These are phyloP conservation scores for Penicillium macrosclerotiorum DNA, from an alignment of 495 filamentous ascomycete species.

Conservation along the genomic window DNA sequence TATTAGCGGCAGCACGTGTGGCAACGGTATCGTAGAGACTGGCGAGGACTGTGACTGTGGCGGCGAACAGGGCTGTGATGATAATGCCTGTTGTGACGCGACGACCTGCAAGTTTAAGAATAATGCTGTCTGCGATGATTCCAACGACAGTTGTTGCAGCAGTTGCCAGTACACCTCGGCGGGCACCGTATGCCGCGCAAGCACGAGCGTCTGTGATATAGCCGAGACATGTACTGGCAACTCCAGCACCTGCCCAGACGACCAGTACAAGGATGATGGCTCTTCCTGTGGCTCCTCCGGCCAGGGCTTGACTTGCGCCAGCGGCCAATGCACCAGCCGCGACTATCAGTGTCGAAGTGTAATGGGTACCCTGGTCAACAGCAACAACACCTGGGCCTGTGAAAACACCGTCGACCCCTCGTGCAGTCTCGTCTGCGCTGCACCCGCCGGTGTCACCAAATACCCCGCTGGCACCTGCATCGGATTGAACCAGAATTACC, in stretches of 20 bases:
- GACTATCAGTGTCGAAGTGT: slow-evolving; percentile 85
- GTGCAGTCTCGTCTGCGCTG: slow-evolving; percentile 75
- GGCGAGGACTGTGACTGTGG: slow-evolving; percentile 98
- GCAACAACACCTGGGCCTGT: slow-evolving; percentile 82
- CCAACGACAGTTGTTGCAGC: slow-evolving; percentile 86
- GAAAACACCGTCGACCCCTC: slow-evolving; percentile 50
- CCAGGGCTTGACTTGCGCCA: slow-evolving; percentile 71
- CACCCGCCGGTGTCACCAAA: slow-evolving; percentile 60
- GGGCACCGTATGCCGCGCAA: slow-evolving; percentile 72
- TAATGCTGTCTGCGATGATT: slow-evolving; percentile 78
- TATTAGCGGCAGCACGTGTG: slow-evolving; percentile 84
- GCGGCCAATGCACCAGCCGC: slow-evolving; percentile 92
- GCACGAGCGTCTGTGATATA: slow-evolving; percentile 77
- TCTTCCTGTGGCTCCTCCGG: slow-evolving; percentile 57
- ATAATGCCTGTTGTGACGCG: slow-evolving; percentile 80
- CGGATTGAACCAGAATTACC: slow-evolving; percentile 86
- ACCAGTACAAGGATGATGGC: slow-evolving; percentile 70
- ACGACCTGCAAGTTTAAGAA: slow-evolving; percentile 83
- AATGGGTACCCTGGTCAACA: slow-evolving; percentile 73
- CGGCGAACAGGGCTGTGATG: slow-evolving; percentile 64
- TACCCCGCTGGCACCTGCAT: slow-evolving; percentile 37
- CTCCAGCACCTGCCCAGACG: slow-evolving; percentile 68
- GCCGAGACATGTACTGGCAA: slow-evolving; percentile 78
- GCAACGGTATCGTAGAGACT: slow-evolving; percentile 93
- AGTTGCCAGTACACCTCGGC: slow-evolving; percentile 69